Evolutionary conservation across 2,329 filamentous ascomycete genomes (phyloP).

Genomic region (Parastagonospora nodorum): DNA sequence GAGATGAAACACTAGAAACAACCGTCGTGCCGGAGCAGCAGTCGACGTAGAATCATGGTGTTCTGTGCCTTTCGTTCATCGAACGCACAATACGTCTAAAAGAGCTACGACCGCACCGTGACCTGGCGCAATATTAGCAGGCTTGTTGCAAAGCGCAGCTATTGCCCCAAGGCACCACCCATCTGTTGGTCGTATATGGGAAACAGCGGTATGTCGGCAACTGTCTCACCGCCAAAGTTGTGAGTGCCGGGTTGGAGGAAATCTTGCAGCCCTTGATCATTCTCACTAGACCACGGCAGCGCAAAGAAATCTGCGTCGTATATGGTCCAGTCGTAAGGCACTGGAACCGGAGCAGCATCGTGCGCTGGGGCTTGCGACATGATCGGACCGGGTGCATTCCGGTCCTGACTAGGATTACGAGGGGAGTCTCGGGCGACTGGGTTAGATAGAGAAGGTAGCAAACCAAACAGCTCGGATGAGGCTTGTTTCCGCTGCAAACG

Average conservation of each 20-base stretch:
- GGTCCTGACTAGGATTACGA: neutral
- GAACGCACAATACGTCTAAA: neutral
- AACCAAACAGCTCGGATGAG: conserved; percentile 36
- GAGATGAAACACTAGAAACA: conserved; percentile 56
- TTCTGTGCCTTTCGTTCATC: neutral
- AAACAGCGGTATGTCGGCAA: conserved; percentile 40
- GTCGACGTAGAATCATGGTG: neutral
- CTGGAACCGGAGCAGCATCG: conserved; percentile 6
- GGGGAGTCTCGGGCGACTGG: neutral
- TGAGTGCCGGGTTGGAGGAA: conserved; percentile 39
- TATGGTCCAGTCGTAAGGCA: conserved; percentile 35
- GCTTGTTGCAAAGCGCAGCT: too few species aligned
- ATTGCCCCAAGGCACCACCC: conserved; percentile 13
- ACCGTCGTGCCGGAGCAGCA: conserved; percentile 19
- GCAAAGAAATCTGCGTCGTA: conserved; percentile 41
- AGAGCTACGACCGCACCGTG: neutral
- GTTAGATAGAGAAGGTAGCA: conserved; percentile 19
- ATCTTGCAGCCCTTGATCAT: conserved; percentile 36
- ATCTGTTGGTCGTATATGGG: conserved; percentile 36
- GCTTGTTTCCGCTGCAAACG: conserved; percentile 33
- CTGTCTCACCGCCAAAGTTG: conserved; percentile 32
- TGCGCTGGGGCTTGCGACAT: conserved; percentile 7
- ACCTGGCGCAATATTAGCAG: too few species aligned
- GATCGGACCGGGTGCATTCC: conserved; percentile 3
- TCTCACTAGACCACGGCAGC: conserved; percentile 36